Evolutionary conservation across 306 rosid genomes (phyloP).

Genomic region (Castanea mollissima): DNA sequence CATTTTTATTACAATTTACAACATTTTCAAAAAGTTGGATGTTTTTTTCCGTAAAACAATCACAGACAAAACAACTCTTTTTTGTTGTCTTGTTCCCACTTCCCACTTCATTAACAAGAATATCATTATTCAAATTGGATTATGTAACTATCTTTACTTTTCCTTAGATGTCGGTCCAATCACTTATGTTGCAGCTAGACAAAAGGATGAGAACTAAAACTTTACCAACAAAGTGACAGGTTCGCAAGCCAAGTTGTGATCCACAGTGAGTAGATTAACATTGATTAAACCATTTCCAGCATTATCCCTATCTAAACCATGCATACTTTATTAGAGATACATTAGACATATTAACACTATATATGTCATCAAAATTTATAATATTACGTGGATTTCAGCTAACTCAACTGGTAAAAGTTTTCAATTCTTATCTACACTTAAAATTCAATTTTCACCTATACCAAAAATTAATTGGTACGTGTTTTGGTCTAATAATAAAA

Average conservation of each 20-base stretch:
- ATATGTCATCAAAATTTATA: too few relatives aligned
- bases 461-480: too few relatives aligned
- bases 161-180: constrained; percentile 20
- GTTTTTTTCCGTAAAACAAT: neutral
- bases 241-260: neutral
- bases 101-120: constrained; percentile 1
- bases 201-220: neutral
- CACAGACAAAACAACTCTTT: constrained; percentile 15
- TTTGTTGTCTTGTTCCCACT: neutral
- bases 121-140: neutral
- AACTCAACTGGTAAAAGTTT: too few relatives aligned
- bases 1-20: too few relatives aligned
- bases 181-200: neutral
- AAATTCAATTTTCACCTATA: too few relatives aligned
- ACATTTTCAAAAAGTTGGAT: too few relatives aligned
- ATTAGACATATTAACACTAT: too few relatives aligned
- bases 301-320: too few relatives aligned
- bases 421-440: fast-evolving
- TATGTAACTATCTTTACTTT: neutral
- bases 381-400: fast-evolving
- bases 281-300: too few relatives aligned
- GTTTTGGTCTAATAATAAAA: too few relatives aligned
- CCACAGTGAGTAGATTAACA: neutral
- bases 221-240: too few relatives aligned
- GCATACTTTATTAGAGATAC: too few relatives aligned